Base-by-base conservation (phyloP, 2,329 filamentous ascomycete genomes). In the Scedosporium aurantiacum region DNA sequence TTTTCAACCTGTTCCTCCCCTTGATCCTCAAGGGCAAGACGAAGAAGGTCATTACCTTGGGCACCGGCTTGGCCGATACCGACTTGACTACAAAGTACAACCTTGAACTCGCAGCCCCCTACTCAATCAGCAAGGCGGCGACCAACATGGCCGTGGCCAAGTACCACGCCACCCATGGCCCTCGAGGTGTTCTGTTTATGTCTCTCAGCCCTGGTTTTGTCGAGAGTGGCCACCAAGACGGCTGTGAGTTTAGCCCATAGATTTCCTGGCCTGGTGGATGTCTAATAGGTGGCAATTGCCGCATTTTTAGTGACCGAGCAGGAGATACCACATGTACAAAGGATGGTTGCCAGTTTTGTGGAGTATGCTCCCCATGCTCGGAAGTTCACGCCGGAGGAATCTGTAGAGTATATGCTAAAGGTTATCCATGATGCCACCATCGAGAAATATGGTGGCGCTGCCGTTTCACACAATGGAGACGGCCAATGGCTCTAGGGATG, bases 1-100 rank as follows among this genome's bases (percentile, higher is more conserved):
- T 82, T 0, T 77, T 81, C 68, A 80, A 80, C 64, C 65, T 77
- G 1, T 83, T 82, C 66, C 55, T 81, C 1, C 82, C 83, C 0
- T 73, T 84, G 0, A 70, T 87, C 37, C 69, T 74, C 1, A 77
- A 80, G 55, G 77, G 82, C 4, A 66, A 69, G 1, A 66, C 63
- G 12, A 85, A 85, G 68, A 85, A 85, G 66, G 72, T 83, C n/a
- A 74, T 82, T 27, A 66, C 74, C 23, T 75, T 86, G 4, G 75
- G 78, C 5, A 77, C 68, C 0, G 82, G 80, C 23, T 62, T 76
- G 50, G 78, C 76, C 0, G 82, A 85, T 62, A 18, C 72, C 0
- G 76, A 80, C 1, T 60, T 81, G 1, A 73, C 71, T 61, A 71
- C 70, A 12, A 61, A 76, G 0, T 68, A 65, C 18, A 71, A 73